These are phyloP conservation scores for Comarum palustre DNA, from an alignment of 306 rosid species.

Conservation along the genomic window DNA sequence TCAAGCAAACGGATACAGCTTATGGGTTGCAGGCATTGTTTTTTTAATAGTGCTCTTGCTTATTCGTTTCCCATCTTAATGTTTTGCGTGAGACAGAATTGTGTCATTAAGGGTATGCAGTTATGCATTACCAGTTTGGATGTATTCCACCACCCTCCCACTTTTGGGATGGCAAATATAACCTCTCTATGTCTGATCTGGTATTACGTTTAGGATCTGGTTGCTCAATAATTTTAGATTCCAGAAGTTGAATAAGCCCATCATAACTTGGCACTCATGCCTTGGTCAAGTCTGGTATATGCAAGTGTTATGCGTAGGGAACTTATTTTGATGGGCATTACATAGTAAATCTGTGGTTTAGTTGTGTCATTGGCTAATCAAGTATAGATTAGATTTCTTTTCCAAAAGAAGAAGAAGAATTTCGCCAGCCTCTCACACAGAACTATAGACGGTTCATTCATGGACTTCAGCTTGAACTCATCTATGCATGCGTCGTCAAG, in stretches of 20 bases:
- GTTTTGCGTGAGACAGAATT: too few species aligned
- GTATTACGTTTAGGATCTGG: background rate
- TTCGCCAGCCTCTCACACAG: constrained; percentile 25
- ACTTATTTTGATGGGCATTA: background rate
- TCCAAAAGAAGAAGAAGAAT: too few species aligned
- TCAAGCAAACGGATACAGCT: background rate
- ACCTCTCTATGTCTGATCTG: background rate
- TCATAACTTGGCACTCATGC: background rate
- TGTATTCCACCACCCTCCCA: background rate
- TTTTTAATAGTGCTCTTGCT: background rate
- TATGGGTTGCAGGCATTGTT: background rate
- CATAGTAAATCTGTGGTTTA: background rate
- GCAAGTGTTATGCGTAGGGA: background rate
- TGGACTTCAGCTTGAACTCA: constrained; percentile 15
- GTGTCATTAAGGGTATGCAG: background rate
- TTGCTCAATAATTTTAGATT: background rate
- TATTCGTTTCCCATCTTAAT: background rate
- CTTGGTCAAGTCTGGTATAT: background rate
- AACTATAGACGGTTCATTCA: constrained; percentile 15
- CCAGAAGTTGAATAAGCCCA: background rate
- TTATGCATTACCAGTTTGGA: background rate
- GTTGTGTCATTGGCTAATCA: background rate
- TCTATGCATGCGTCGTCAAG: constrained; percentile 24
- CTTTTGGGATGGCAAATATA: background rate
- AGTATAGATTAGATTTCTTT: background rate